Base-by-base conservation (phyloP, 148 eudicot species). In the Rhododendron simsii region DNA sequence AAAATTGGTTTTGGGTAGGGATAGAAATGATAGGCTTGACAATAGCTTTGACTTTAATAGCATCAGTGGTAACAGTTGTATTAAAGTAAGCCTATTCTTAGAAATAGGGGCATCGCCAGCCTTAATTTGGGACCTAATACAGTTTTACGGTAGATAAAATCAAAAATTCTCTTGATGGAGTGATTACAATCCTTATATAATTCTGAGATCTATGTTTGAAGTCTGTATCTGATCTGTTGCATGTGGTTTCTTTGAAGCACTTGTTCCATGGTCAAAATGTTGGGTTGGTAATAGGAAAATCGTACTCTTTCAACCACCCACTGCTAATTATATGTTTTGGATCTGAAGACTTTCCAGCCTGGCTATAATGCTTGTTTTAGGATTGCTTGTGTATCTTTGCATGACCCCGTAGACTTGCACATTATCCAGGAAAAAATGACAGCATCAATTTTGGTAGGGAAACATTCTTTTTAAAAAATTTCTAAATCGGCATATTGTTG, bases 231-330 rank as follows among this genome's bases (percentile, higher is more conserved):
- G 47, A 30, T 53, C 45, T 81, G 61, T 48, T 50, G 15, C 21
- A 23, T 4, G 82, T 80, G 37, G 26, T 14, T 80, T 80, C 51
- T 45, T 59, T 81, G 71, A 28, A 81, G 45, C 16, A 81, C 26
- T 78, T 78, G 11, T 45, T 78, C 33, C 50, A 12, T 81, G 45
- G 84, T 82, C 75, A 61, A 82, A 63, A 26, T 82, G 39, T 3
- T 41, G 69, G 83, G 83, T 39, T 82, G 84, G 84, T 67, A 82
- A 45, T 37, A 37, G 10, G 69, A 81, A 81, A n/a, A n/a, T 45
- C 37, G 71, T 82, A 50, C 84, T 23, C n/a, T 82, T 69, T 45
- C 47, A 48, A 82, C 84, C 71, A 76, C 26, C 80, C 21, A 39
- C 82, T 61, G 48, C 44, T 61, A 30, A 41, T 82, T 26, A 23